Conservation (phyloP, 768 basidiomycete species). For the Kwoniella sp. region DNA sequence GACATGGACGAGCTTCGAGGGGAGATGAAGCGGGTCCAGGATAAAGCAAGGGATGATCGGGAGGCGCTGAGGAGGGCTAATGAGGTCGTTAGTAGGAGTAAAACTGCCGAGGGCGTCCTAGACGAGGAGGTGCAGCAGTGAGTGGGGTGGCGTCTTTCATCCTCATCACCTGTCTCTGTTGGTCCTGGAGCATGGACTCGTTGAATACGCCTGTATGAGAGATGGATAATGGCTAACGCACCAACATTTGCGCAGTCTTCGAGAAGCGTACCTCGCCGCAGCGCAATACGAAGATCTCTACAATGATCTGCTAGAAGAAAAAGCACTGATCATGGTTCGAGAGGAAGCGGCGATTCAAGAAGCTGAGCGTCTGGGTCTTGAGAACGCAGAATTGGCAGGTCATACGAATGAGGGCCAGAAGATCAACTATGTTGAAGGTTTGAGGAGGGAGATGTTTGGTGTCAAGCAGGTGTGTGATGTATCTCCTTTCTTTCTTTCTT, state of each 20-base stretch:
- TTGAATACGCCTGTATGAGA: too few species aligned
- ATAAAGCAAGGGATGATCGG: conserved; percentile 24
- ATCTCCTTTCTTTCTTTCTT: too few species aligned
- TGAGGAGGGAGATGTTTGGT: conserved; percentile 76
- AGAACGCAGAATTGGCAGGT: conserved; percentile 82
- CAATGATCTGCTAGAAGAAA: conserved; percentile 65
- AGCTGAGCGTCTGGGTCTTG: conserved; percentile 69
- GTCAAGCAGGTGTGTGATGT: conserved; percentile 70
- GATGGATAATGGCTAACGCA: not conserved
- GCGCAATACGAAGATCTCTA: conserved; percentile 74
- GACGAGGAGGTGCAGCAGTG: conserved; percentile 71
- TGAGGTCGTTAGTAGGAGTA: conserved; percentile 41
- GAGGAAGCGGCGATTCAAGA: conserved; percentile 81
- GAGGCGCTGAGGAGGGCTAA: conserved; percentile 39
- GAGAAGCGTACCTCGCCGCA: conserved; percentile 63
- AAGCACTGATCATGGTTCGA: conserved; percentile 66
- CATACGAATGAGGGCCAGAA: conserved; percentile 82
- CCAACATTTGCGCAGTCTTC: conserved; percentile 55
- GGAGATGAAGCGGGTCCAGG: conserved; percentile 22
- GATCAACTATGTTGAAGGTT: conserved; percentile 81
- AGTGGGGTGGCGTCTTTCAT: conserved; percentile 44
- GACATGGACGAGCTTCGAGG: conserved; percentile 17
- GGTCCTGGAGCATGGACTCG: too few species aligned
- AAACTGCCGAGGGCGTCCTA: conserved; percentile 70
- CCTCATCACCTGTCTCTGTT: too few species aligned